Conservation (phyloP, 78 protist genomes). For the Pigoraptor vietnamica region DNA sequence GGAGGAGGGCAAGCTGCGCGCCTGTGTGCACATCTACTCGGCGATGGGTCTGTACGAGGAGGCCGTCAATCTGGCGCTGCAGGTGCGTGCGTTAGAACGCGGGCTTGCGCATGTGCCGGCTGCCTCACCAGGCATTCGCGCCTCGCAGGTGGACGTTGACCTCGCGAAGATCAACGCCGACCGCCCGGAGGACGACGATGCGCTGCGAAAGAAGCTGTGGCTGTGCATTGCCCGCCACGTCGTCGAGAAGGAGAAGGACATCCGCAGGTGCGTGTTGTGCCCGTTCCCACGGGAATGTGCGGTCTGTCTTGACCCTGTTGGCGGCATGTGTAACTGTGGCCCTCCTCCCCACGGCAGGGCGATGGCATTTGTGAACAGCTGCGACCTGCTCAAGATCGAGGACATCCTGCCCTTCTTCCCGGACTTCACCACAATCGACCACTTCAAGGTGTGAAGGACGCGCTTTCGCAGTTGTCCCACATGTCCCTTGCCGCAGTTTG, state of each 20-base stretch:
- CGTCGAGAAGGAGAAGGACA: conserved; percentile 65
- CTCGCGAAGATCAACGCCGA: conserved; percentile 70
- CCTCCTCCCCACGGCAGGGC: too few species aligned
- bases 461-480: not conserved
- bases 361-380: conserved; percentile 66
- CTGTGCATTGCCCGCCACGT: conserved; percentile 76
- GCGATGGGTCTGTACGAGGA: conserved; percentile 88
- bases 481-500: not conserved
- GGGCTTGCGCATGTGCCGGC: not conserved
- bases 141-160: conserved; percentile 52
- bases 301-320: not conserved
- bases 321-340: too few species aligned
- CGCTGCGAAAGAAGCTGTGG: conserved; percentile 79
- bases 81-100: not conserved
- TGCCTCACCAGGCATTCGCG: not conserved
- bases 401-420: conserved; percentile 94
- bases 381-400: conserved; percentile 76
- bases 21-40: conserved; percentile 79
- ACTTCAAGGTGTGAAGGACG: conserved; percentile 58
- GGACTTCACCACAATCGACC: conserved; percentile 80
- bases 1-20: conserved; percentile 54
- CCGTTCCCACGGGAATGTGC: not conserved
- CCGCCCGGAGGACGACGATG: conserved; percentile 66
- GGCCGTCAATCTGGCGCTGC: conserved; percentile 79
- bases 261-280: not conserved